phyloP scores from a whole-genome alignment of 768 basidiomycete species.

The Kwoniella dejecticola region DNA sequence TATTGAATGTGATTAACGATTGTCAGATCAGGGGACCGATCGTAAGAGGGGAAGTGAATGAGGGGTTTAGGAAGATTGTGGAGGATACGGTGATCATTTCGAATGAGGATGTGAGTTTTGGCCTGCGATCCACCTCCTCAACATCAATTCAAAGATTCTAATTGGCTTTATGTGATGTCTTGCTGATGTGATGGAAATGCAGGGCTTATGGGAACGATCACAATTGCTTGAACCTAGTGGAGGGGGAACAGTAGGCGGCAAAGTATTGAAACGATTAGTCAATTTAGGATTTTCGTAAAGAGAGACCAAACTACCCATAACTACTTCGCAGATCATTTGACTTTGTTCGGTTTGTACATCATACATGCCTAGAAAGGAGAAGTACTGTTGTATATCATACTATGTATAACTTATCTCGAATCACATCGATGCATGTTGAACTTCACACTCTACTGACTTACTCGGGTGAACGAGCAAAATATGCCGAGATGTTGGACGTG shows the following conservation, averaged over 20 bases:
- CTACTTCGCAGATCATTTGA: too few species aligned
- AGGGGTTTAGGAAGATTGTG: conserved; percentile 34
- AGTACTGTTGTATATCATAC: too few species aligned
- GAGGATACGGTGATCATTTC: conserved; percentile 42
- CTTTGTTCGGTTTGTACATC: too few species aligned
- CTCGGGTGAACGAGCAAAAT: too few species aligned
- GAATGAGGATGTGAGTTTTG: conserved; percentile 51
- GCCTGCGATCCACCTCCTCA: neutral
- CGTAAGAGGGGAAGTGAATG: conserved; percentile 27
- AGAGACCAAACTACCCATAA: too few species aligned
- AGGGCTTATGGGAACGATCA: conserved; percentile 23
- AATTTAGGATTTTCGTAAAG: conserved; percentile 14
- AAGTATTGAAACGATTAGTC: conserved; percentile 17
- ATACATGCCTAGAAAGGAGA: too few species aligned
- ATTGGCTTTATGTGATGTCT: neutral
- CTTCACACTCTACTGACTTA: too few species aligned
- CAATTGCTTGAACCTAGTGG: conserved; percentile 25
- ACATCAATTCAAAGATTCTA: too few species aligned
- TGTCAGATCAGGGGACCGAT: conserved; percentile 66
- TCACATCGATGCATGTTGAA: too few species aligned
- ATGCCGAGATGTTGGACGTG: too few species aligned
- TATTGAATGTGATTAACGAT: conserved; percentile 73
- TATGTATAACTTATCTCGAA: too few species aligned
- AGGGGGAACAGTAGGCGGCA: conserved; percentile 20
- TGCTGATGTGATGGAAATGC: neutral